Evolutionary conservation across 2,329 filamentous ascomycete genomes (phyloP).

Genomic region (Talaromyces verruculosus): DNA sequence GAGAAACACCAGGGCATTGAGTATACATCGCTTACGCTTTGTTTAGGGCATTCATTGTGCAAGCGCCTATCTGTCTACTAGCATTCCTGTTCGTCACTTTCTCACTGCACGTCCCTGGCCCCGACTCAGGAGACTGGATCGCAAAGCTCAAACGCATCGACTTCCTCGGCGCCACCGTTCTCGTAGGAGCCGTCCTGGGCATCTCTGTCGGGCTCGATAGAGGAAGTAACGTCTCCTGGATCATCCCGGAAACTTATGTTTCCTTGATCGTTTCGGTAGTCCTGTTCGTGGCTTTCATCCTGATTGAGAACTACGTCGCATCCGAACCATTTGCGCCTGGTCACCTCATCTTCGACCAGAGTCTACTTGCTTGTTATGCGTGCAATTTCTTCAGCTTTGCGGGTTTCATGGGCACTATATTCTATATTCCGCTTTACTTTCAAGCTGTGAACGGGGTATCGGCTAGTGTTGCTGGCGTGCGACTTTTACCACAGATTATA

Average conservation of each 20-base stretch:
- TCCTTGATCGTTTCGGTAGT: slow-evolving; percentile 57
- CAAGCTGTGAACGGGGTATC: slow-evolving; percentile 67
- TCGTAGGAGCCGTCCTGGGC: slow-evolving; percentile 64
- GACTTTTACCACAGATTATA: slow-evolving; percentile 66
- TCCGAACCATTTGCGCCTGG: slow-evolving; percentile 72
- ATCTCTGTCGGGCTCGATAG: slow-evolving; percentile 70
- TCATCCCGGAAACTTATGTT: slow-evolving; percentile 56
- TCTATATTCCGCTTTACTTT: slow-evolving; percentile 76
- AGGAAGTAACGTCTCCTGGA: slow-evolving; percentile 72
- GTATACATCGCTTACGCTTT: background rate
- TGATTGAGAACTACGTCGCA: slow-evolving; percentile 68
- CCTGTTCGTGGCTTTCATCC: slow-evolving; percentile 65
- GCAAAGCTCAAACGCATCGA: slow-evolving; percentile 68
- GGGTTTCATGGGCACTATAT: slow-evolving; percentile 60
- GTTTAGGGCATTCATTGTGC: slow-evolving; percentile 61
- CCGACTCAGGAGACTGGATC: slow-evolving; percentile 62
- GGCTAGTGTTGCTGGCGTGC: slow-evolving; percentile 63
- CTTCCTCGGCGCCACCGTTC: slow-evolving; percentile 67
- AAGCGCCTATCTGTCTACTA: slow-evolving; percentile 66
- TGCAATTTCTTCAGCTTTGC: slow-evolving; percentile 71
- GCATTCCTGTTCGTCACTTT: slow-evolving; percentile 65
- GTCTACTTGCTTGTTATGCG: slow-evolving; percentile 66
- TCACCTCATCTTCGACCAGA: slow-evolving; percentile 67
- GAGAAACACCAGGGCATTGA: background rate
- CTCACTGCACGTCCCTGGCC: slow-evolving; percentile 61